Evolutionary conservation across 78 protist genomes (phyloP).

Genomic region (Protostelium mycophagum): DNA sequence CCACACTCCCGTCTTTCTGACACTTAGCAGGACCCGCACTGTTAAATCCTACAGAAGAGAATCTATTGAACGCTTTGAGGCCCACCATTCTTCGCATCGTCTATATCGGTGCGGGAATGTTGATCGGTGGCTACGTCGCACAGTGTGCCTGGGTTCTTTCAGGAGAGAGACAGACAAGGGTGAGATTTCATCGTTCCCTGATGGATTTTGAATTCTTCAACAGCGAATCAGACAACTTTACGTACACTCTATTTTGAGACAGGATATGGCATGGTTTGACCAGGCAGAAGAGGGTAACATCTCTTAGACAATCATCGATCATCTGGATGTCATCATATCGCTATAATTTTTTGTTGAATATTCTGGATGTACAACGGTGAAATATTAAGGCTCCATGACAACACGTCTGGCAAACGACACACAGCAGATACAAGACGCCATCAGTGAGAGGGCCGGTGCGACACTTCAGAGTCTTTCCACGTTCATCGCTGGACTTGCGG

Average conservation of each 20-base stretch:
- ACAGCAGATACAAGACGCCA: slow-evolving; percentile 66
- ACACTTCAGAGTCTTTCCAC: slow-evolving; percentile 36
- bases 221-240: slow-evolving; percentile 26
- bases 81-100: not conserved
- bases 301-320: not conserved
- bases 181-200: not conserved
- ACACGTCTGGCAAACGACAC: slow-evolving; percentile 71
- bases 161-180: not conserved
- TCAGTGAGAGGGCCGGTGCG: slow-evolving; percentile 58
- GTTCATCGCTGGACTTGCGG: slow-evolving; percentile 48
- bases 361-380: too few relatives aligned
- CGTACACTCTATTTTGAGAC: slow-evolving; percentile 49
- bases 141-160: not conserved
- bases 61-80: not conserved
- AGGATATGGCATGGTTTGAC: slow-evolving; percentile 68
- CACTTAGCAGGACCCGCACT: too few relatives aligned
- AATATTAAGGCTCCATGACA: slow-evolving; percentile 64
- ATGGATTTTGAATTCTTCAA: not conserved
- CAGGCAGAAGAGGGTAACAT: slow-evolving; percentile 8
- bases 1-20: not conserved
- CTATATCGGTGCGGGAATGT: not conserved
- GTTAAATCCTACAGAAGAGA: not conserved
- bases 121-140: not conserved
- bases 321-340: not conserved
- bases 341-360: too few relatives aligned